Evolutionary conservation across 2,329 filamentous ascomycete genomes (phyloP).

Genomic region (Fusarium sororula): DNA sequence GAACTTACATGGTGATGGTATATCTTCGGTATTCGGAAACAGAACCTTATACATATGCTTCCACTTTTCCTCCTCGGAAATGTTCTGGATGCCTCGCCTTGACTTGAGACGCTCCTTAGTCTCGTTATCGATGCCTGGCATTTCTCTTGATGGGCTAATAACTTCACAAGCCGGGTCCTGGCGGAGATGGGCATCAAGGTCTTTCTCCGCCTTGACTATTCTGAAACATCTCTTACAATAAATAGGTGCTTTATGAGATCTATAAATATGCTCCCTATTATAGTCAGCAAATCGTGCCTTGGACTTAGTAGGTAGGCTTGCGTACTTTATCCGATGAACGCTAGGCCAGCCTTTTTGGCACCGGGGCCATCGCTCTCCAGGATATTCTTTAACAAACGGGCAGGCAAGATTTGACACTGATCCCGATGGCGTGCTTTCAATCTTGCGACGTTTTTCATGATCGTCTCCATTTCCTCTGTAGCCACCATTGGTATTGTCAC

Average conservation of each 20-base stretch:
- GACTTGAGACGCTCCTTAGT: not conserved
- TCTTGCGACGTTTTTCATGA: constrained; percentile 27
- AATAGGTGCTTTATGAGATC: not conserved
- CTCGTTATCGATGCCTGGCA: constrained; percentile 3
- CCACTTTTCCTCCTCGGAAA: constrained; percentile 11
- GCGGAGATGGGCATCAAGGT: constrained; percentile 9
- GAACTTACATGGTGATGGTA: constrained; percentile 24
- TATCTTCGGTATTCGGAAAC: not conserved
- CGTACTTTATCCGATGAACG: constrained; percentile 23
- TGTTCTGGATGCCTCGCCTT: constrained; percentile 9
- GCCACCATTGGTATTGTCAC: not conserved
- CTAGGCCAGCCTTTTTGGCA: constrained; percentile 8
- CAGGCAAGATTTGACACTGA: constrained; percentile 4
- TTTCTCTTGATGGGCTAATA: not conserved
- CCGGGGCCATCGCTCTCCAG: not conserved
- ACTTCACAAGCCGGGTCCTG: not conserved
- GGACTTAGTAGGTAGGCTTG: not conserved
- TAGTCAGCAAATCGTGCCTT: not conserved
- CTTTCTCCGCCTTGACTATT: not conserved
- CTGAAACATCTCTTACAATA: constrained; percentile 20
- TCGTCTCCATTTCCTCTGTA: constrained; percentile 20
- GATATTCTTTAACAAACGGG: constrained; percentile 23
- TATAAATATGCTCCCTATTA: constrained; percentile 26
- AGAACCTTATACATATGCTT: constrained; percentile 22
- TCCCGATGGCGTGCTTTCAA: not conserved